Evolutionary conservation across 306 rosid species (phyloP).

Genomic region (Abrus pulchellus): DNA sequence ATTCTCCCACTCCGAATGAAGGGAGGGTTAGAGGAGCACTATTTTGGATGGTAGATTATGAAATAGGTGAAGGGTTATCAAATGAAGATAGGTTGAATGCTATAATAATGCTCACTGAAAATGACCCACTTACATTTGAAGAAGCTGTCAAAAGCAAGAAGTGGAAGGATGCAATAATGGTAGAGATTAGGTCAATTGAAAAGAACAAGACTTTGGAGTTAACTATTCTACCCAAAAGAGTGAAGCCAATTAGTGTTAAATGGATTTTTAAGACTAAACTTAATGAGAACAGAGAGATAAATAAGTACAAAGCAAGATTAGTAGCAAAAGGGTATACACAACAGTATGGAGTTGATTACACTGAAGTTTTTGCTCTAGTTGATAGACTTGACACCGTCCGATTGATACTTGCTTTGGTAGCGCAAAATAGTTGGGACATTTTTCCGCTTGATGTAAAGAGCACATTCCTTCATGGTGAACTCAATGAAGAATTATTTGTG

Average conservation of each 20-base stretch:
- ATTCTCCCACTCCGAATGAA: neutral
- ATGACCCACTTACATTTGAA: neutral
- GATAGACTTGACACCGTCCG: no score
- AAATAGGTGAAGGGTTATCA: neutral
- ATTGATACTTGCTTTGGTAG: no score
- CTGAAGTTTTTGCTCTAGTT: no score
- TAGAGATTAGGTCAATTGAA: neutral
- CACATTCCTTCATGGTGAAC: no score
- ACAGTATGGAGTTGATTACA: no score
- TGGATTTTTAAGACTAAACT: neutral
- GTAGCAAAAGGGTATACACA: no score
- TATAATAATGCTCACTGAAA: neutral
- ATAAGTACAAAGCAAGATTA: neutral
- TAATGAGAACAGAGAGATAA: neutral
- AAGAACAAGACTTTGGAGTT: neutral
- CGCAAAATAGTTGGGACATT: no score
- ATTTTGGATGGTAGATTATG: neutral
- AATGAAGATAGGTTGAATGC: neutral
- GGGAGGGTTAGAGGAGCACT: neutral
- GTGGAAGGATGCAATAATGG: neutral
- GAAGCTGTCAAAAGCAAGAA: neutral
- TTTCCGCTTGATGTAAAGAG: neutral
- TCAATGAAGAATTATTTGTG: neutral
- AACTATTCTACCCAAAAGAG: neutral
- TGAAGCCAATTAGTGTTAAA: neutral